Conservation (phyloP, 2,329 filamentous ascomycete genomes). For the Orbilia brochopaga region DNA sequence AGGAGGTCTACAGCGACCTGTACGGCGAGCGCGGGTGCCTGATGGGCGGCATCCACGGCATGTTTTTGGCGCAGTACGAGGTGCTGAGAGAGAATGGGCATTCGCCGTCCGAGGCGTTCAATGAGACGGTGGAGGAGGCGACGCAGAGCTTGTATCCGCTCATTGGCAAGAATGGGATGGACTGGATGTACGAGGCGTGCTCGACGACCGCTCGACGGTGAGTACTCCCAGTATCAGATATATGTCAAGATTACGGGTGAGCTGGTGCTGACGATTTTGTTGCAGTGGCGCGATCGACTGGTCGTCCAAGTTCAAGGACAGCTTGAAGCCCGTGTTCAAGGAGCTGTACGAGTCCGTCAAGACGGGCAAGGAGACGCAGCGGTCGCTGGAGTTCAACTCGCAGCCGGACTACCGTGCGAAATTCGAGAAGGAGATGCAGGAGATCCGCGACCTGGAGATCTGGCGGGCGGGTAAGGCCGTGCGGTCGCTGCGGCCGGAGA, state of each 20-base stretch:
- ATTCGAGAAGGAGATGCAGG: constrained; percentile 97
- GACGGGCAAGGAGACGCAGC: constrained; percentile 90
- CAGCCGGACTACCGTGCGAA: constrained; percentile 94
- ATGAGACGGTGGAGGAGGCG: constrained; percentile 99
- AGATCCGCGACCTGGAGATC: constrained; percentile 98
- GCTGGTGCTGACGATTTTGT: constrained; percentile 6
- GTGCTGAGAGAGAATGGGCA: constrained; percentile 98
- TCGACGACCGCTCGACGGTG: constrained; percentile 87
- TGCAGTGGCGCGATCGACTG: constrained; percentile 92
- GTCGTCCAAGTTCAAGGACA: constrained; percentile 96
- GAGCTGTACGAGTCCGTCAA: constrained; percentile 91
- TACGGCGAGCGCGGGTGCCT: constrained; percentile 99
- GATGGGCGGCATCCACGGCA: constrained; percentile 99
- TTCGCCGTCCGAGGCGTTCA: constrained; percentile 97
- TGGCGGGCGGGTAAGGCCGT: constrained; percentile 99
- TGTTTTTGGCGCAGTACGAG: constrained; percentile 99
- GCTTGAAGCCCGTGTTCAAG: constrained; percentile 98
- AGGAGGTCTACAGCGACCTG: constrained; percentile 99
- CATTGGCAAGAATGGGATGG: constrained; percentile 95
- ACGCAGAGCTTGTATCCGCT: constrained; percentile 97
- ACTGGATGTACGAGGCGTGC: constrained; percentile 99
- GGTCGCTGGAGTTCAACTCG: constrained; percentile 95
- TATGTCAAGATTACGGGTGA: no score
- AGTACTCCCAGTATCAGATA: constrained; percentile 6
- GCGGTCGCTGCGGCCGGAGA: constrained; percentile 84